Evolutionary conservation across 2,329 filamentous ascomycete genomes (phyloP).

Genomic region (Pseudogymnoascus sp.): DNA sequence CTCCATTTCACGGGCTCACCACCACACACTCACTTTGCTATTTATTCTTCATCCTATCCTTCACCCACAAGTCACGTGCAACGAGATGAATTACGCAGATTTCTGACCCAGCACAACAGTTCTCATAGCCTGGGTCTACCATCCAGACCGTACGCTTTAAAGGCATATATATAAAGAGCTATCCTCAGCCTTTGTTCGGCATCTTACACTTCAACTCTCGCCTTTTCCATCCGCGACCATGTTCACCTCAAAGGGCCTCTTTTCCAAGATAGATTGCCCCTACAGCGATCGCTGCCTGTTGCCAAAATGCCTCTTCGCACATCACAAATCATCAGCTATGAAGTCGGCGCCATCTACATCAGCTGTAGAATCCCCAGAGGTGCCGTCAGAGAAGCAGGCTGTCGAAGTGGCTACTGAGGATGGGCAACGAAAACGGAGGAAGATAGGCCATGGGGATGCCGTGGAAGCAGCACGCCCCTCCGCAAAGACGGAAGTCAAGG

Average conservation of each 20-base stretch:
- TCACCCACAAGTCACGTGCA: not conserved
- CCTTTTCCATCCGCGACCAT: conserved; percentile 15
- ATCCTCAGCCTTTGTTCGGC: not conserved
- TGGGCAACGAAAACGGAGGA: conserved; percentile 28
- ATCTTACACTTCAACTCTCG: not conserved
- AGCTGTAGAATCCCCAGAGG: not conserved
- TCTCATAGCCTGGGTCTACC: not conserved
- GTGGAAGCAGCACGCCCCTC: not conserved
- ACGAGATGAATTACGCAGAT: not conserved
- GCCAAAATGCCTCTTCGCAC: conserved; percentile 27
- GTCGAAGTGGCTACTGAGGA: conserved; percentile 20
- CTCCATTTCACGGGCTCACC: not conserved
- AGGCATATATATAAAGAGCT: not conserved
- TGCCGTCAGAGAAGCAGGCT: not conserved
- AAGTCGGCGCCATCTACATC: not conserved
- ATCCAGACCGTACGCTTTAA: not conserved
- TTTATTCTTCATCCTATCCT: not conserved
- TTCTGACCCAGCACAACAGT: not conserved
- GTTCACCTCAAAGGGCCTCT: conserved; percentile 27
- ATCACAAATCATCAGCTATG: conserved; percentile 10
- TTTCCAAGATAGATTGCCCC: conserved; percentile 25
- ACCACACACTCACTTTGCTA: not conserved
- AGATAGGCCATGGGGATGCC: conserved; percentile 15
- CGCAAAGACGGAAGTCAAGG: not conserved
- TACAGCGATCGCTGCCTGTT: conserved; percentile 24